Percentiles rank a stretch among this genome's conserved stretches.
Conservation (phyloP, 129 eudicot genomes). For the Artemisia argyi region DNA sequence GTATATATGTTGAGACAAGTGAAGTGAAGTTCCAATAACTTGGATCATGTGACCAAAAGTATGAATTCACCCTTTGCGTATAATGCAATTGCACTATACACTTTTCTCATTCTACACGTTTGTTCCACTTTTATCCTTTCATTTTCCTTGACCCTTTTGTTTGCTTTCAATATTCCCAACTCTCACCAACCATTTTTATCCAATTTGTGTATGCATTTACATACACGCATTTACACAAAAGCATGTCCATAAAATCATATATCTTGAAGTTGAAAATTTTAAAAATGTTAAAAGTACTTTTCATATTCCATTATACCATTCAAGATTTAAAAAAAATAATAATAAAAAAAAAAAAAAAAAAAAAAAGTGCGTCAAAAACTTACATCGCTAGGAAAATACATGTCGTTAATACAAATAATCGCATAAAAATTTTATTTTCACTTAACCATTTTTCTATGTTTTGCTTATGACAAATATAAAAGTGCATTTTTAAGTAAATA, state of each 20-base stretch:
- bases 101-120: constrained; percentile 33
- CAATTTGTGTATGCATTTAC: background rate
- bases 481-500: too few species aligned
- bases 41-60: constrained; percentile 28
- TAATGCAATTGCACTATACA: constrained; percentile 20
- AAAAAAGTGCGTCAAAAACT: too few species aligned
- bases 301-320: too few species aligned
- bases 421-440: too few species aligned
- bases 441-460: too few species aligned
- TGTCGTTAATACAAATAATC: too few species aligned
- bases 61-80: constrained; percentile 26
- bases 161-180: constrained; percentile 8
- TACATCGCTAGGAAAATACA: too few species aligned
- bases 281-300: too few species aligned
- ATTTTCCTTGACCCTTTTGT: background rate
- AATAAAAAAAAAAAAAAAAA: too few species aligned
- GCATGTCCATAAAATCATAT: background rate
- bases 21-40: constrained; percentile 1
- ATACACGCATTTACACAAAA: background rate
- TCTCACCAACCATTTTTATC: constrained; percentile 1
- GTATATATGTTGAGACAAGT: background rate
- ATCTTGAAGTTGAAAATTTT: background rate
- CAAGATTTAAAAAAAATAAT: too few species aligned
- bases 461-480: too few species aligned
- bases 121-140: constrained; percentile 19